Percentiles rank a stretch among this genome's conserved stretches.
Evolutionary conservation across 2,329 filamentous ascomycete species (phyloP).

Genomic region (Xylaria sp.): DNA sequence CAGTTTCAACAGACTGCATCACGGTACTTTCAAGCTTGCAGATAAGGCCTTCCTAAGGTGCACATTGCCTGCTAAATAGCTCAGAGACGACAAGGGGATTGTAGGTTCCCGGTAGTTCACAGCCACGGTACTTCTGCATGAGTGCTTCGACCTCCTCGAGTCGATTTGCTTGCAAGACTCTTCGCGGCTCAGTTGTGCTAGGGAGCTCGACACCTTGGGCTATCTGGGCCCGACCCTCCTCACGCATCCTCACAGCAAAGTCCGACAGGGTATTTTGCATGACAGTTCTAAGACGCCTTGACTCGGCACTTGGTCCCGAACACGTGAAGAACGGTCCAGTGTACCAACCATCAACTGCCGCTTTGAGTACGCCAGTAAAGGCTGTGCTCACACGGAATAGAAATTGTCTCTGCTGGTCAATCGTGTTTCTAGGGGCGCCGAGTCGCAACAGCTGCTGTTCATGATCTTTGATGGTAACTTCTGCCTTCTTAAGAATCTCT

Average conservation of each 20-base stretch:
- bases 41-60: constrained; percentile 43
- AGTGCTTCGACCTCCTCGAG: neutral
- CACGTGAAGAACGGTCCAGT: constrained; percentile 42
- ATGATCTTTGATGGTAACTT: neutral
- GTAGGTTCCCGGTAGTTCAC: constrained; percentile 48
- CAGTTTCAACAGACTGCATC: constrained; percentile 26
- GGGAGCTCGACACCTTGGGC: constrained; percentile 1
- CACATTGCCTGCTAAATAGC: constrained; percentile 46
- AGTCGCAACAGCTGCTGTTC: neutral
- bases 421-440: neutral
- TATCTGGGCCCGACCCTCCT: constrained; percentile 35
- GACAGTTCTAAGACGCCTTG: constrained; percentile 41
- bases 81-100: constrained; percentile 41
- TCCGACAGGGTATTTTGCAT: constrained; percentile 42
- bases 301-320: neutral
- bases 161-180: neutral
- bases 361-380: constrained; percentile 42
- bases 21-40: constrained; percentile 23
- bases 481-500: neutral
- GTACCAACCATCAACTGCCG: constrained; percentile 47
- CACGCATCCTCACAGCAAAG: constrained; percentile 42
- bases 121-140: constrained; percentile 37
- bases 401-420: constrained; percentile 43
- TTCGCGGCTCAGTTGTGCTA: neutral
- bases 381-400: constrained; percentile 44